Percentiles rank a stretch among this genome's conserved stretches.
Evolutionary conservation across 345 rosid genomes (phyloP).

Genomic region (Boechera divaricarpa): DNA sequence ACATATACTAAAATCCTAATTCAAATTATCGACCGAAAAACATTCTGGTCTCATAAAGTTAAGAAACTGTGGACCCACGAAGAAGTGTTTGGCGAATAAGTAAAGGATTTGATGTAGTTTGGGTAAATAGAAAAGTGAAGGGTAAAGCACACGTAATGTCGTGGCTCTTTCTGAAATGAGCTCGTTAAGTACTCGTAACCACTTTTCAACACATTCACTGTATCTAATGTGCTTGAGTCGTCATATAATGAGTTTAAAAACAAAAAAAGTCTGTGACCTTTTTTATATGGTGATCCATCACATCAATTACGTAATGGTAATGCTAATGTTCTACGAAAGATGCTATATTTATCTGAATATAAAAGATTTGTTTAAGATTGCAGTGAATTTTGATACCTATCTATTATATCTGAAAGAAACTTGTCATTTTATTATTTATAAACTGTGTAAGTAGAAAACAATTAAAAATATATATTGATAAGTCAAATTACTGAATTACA

Average conservation of each 20-base stretch:
- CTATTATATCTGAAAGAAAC: background rate
- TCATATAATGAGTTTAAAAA: background rate
- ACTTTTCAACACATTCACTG: constrained; percentile 40
- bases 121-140: constrained; percentile 30
- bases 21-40: background rate
- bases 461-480: background rate
- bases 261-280: constrained; percentile 25
- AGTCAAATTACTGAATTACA: no score
- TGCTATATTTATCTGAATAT: background rate
- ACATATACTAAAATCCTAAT: constrained; percentile 19
- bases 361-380: background rate
- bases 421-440: no score
- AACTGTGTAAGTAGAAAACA: background rate
- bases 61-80: constrained; percentile 31
- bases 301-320: constrained; percentile 33
- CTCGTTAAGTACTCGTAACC: constrained; percentile 2
- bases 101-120: constrained; percentile 11
- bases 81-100: constrained; percentile 40
- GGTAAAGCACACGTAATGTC: constrained; percentile 37
- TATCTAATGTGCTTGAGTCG: constrained; percentile 21
- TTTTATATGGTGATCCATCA: constrained; percentile 32
- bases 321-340: constrained; percentile 3
- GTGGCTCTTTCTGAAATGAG: constrained; percentile 31
- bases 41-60: constrained; percentile 28
- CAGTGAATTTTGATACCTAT: background rate